Evolutionary conservation across 164 flowering plant genomes (phyloP).

Genomic region (Macadamia integrifolia): DNA sequence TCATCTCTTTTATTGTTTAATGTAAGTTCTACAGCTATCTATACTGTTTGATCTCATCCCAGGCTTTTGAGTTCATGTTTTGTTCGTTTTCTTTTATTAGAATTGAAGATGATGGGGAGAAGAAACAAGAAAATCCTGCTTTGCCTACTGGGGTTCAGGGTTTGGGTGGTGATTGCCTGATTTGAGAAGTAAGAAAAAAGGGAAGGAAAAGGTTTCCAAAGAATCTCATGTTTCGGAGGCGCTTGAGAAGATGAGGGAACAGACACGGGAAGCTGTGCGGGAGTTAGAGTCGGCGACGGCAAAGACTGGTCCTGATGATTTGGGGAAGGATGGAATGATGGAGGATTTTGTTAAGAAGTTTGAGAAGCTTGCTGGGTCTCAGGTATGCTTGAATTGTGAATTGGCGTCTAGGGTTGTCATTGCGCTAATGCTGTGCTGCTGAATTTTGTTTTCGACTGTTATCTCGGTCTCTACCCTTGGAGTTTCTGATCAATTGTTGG

Average conservation of each 20-base stretch:
- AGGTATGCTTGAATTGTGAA: slow-evolving; percentile 39
- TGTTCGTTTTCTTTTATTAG: slow-evolving; percentile 23
- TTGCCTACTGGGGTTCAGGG: slow-evolving; percentile 60
- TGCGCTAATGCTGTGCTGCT: not conserved
- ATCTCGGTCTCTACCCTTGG: not conserved
- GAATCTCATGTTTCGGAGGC: slow-evolving; percentile 76
- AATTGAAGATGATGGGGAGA: slow-evolving; percentile 25
- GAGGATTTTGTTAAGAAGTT: slow-evolving; percentile 92
- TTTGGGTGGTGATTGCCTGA: slow-evolving; percentile 78
- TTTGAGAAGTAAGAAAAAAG: slow-evolving; percentile 67
- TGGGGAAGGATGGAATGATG: slow-evolving; percentile 57
- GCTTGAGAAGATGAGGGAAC: slow-evolving; percentile 86
- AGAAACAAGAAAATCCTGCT: slow-evolving; percentile 14
- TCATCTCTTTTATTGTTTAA: not conserved
- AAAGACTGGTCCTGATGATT: slow-evolving; percentile 36
- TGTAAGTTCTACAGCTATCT: not conserved
- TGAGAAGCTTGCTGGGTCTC: slow-evolving; percentile 83
- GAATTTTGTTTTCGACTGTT: not conserved
- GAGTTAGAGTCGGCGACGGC: slow-evolving; percentile 68
- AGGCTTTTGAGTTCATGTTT: not conserved
- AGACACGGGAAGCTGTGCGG: slow-evolving; percentile 77
- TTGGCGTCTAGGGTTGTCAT: not conserved
- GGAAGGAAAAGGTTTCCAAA: slow-evolving; percentile 57
- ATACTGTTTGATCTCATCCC: not conserved
- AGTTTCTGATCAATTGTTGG: too few species aligned